Percentiles rank a stretch among this genome's conserved stretches.
Evolutionary conservation across 352 stramenopile species (phyloP).

Genomic region (Globisporangium carolinianum): DNA sequence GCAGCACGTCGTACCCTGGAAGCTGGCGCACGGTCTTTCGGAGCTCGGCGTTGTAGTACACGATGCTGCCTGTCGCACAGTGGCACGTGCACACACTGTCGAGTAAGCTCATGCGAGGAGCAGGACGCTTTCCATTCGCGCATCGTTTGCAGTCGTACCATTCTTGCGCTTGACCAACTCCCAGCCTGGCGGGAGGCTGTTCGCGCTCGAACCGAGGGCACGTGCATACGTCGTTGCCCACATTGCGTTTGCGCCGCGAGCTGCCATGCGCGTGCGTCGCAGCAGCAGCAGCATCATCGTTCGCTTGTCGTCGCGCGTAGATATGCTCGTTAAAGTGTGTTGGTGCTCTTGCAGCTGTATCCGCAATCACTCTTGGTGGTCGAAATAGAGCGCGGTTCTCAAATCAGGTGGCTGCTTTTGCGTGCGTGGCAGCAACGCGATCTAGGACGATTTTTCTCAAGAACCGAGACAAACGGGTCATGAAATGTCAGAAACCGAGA

Average conservation of each 20-base stretch:
- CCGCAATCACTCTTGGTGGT: no score
- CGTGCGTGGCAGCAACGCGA: no score
- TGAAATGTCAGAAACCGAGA: no score
- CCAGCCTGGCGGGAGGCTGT: slow-evolving; percentile 40
- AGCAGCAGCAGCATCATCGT: background rate
- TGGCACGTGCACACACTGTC: background rate
- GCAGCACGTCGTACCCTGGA: slow-evolving; percentile 21
- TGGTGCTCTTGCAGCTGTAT: no score
- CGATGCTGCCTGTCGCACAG: slow-evolving; percentile 30
- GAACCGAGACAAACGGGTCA: no score
- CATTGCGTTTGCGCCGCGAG: background rate
- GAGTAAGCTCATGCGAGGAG: background rate
- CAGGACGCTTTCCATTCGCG: background rate
- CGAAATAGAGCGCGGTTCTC: no score
- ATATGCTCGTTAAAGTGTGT: no score
- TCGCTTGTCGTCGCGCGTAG: background rate
- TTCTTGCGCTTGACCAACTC: slow-evolving; percentile 55
- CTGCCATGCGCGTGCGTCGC: background rate
- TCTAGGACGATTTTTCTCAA: no score
- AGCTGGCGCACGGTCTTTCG: slow-evolving; percentile 55
- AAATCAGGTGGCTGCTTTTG: no score
- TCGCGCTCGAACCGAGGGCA: background rate
- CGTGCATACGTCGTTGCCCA: background rate
- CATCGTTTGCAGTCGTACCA: slow-evolving; percentile 15
- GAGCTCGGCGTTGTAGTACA: slow-evolving; percentile 58